phyloP scores from a whole-genome alignment of 768 basidiomycete genomes.

The Tylopilus subfusipes region DNA sequence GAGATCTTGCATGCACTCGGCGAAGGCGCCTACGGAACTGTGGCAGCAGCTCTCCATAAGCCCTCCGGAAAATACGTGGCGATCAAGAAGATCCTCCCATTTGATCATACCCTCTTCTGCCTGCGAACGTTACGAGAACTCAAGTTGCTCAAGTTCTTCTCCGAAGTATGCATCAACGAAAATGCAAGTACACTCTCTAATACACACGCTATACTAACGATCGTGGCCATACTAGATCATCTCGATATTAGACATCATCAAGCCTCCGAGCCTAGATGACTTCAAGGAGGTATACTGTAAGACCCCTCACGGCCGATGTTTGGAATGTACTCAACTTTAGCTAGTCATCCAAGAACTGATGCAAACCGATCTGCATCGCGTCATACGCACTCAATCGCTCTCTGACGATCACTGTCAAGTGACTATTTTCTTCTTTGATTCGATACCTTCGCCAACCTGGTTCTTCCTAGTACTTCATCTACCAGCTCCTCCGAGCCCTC shows the following conservation, averaged over 20 bases:
- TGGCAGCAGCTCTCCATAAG: conserved; percentile 83
- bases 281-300: conserved; percentile 88
- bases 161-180: conserved; percentile 75
- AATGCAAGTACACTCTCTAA: conserved; percentile 47
- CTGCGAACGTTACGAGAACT: conserved; percentile 87
- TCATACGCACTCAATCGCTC: conserved; percentile 85
- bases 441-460: background rate
- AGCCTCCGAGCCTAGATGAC: conserved; percentile 65
- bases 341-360: conserved; percentile 82
- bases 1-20: conserved; percentile 71
- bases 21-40: conserved; percentile 88
- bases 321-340: conserved; percentile 4
- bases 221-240: conserved; percentile 59
- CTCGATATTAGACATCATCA: conserved; percentile 87
- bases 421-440: conserved; percentile 11
- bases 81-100: conserved; percentile 93
- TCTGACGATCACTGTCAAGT: conserved; percentile 90
- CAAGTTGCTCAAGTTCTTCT: conserved; percentile 85
- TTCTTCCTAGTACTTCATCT: conserved; percentile 64
- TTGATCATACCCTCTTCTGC: conserved; percentile 91
- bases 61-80: conserved; percentile 82
- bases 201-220: background rate
- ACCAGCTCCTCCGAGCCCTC: conserved; percentile 81
- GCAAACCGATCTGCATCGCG: conserved; percentile 89
- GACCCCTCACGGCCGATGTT: conserved; percentile 17